These are phyloP conservation scores for Metarhizium humberi DNA, from an alignment of 2,329 filamentous ascomycete species.

Conservation along the genomic window DNA sequence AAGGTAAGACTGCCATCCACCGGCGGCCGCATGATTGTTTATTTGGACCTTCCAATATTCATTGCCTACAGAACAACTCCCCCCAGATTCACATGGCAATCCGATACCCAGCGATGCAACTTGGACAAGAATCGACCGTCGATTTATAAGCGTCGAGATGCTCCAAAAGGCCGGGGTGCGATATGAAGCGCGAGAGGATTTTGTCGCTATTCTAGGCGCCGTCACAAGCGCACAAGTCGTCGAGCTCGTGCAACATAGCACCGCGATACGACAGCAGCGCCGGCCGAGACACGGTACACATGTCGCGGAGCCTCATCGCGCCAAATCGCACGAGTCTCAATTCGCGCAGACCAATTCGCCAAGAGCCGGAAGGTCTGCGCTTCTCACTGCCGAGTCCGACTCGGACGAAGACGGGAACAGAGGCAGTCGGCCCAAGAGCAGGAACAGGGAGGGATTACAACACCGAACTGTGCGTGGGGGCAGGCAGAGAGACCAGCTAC, in stretches of 20 bases:
- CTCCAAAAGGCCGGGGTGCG: conserved; percentile 45
- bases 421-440: too few relatives aligned
- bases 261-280: neutral
- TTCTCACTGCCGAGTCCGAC: too few relatives aligned
- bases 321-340: too few relatives aligned
- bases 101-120: conserved; percentile 35
- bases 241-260: neutral
- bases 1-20: neutral
- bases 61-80: neutral
- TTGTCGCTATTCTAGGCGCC: conserved; percentile 25
- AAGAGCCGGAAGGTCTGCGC: too few relatives aligned
- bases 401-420: too few relatives aligned
- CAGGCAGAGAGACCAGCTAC: too few relatives aligned
- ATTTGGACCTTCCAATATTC: neutral
- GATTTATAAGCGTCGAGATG: conserved; percentile 48
- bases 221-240: neutral
- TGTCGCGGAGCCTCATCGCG: too few relatives aligned
- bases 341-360: too few relatives aligned
- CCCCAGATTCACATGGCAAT: neutral
- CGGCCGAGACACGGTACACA: too few relatives aligned
- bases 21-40: too few relatives aligned
- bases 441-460: too few relatives aligned
- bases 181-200: conserved; percentile 51
- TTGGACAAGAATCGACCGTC: conserved; percentile 50
- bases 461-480: too few relatives aligned